A percentile compares a stretch with the other conserved stretches of the same genome.
Conservation (phyloP, 1,139 yeast genomes). For the Yamadazyma spencermartinsiae region DNA sequence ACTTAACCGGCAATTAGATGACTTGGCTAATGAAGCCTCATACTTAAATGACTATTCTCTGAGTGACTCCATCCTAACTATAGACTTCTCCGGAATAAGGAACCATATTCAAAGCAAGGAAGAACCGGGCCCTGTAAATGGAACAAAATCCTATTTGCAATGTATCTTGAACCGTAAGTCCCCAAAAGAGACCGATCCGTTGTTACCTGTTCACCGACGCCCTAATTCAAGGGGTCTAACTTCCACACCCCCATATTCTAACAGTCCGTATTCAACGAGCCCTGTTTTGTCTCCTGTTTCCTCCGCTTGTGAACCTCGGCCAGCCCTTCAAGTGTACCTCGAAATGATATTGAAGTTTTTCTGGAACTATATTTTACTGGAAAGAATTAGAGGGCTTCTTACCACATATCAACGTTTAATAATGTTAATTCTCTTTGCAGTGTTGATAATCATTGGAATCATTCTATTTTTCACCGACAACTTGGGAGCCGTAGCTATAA, state of each 20-base stretch:
- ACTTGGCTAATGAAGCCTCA: conserved; percentile 16
- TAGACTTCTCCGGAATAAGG: not conserved
- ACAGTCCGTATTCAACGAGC: too few relatives aligned
- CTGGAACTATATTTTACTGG: conserved; percentile 14
- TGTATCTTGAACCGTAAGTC: conserved; percentile 5
- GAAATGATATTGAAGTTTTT: conserved; percentile 3
- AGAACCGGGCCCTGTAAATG: not conserved
- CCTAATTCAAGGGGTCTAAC: not conserved
- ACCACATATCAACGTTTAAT: conserved; percentile 2
- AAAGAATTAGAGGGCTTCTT: conserved; percentile 8
- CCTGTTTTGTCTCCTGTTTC: not conserved
- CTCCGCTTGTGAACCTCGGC: not conserved
- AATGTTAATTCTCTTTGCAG: conserved; percentile 8
- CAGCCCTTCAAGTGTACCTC: not conserved
- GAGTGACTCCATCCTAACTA: conserved; percentile 6
- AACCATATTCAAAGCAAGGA: not conserved
- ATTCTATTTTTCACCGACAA: conserved; percentile 21
- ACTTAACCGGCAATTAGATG: conserved; percentile 12
- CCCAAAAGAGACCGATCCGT: conserved; percentile 12
- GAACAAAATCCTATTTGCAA: conserved; percentile 7
- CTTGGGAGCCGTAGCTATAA: conserved; percentile 10
- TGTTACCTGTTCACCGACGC: conserved; percentile 13
- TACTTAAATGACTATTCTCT: conserved; percentile 14
- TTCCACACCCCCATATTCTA: not conserved
- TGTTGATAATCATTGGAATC: conserved; percentile 10